phyloP scores from a whole-genome alignment of 169 alveolate species.

The Eimeria sp. region DNA sequence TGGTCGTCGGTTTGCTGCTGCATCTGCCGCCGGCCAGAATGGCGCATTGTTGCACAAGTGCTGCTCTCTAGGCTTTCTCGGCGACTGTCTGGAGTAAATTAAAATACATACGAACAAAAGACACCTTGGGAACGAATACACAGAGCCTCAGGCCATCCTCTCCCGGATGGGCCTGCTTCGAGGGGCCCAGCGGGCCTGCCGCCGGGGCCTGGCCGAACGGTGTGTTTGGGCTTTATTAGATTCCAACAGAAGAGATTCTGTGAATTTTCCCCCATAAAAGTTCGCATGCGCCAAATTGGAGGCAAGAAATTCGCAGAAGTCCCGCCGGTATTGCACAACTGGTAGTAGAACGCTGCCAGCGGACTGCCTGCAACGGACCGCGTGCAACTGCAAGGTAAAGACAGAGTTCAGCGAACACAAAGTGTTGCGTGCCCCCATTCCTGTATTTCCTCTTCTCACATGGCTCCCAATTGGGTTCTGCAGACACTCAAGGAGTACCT shows the following conservation, averaged over 20 bases:
- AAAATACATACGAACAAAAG: background rate
- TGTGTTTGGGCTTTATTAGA: background rate
- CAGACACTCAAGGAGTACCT: background rate
- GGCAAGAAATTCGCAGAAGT: background rate
- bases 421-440: background rate
- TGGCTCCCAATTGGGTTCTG: background rate
- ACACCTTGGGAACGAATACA: background rate
- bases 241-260: background rate
- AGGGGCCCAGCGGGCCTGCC: conserved; percentile 50
- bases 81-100: background rate
- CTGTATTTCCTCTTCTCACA: background rate
- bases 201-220: background rate
- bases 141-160: background rate
- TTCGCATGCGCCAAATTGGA: background rate
- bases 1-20: conserved; percentile 19
- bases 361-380: conserved; percentile 33
- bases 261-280: background rate
- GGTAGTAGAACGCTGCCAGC: background rate
- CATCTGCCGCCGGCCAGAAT: background rate
- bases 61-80: background rate
- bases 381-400: background rate
- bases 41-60: conserved; percentile 32
- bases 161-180: conserved; percentile 37
- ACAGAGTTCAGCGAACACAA: background rate
- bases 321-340: background rate